These are phyloP conservation scores for Podospora pseudopauciseta DNA, from an alignment of 495 filamentous ascomycete genomes.

Conservation along the genomic window DNA sequence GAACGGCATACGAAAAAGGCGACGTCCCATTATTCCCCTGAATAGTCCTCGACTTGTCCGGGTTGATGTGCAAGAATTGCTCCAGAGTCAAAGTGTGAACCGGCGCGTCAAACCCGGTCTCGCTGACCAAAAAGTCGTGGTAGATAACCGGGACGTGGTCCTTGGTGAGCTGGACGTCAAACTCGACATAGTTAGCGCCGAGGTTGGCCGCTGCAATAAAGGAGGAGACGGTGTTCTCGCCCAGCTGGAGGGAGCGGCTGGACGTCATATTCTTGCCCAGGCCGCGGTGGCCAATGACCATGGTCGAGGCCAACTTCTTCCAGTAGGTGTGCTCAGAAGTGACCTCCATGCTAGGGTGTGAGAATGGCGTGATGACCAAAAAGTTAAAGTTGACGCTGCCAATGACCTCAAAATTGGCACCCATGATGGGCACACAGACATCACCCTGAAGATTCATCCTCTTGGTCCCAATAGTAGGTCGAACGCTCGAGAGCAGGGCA, in stretches of 20 bases:
- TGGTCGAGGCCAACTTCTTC: conserved; percentile 66
- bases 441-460: conserved; percentile 90
- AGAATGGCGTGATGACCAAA: conserved; percentile 88
- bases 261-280: conserved; percentile 85
- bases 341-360: conserved; percentile 88
- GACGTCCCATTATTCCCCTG: not conserved
- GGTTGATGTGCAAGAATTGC: conserved; percentile 85
- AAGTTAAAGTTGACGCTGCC: conserved; percentile 96
- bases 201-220: conserved; percentile 95
- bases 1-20: conserved; percentile 15
- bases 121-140: conserved; percentile 97
- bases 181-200: conserved; percentile 88
- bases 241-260: conserved; percentile 82
- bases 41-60: conserved; percentile 35
- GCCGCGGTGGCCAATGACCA: conserved; percentile 93
- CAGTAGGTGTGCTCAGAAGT: conserved; percentile 90
- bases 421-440: conserved; percentile 83
- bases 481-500: conserved; percentile 81
- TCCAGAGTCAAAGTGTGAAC: conserved; percentile 93
- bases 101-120: conserved; percentile 96
- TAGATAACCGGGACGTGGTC: conserved; percentile 99
- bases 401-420: conserved; percentile 81
- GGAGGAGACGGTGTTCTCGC: conserved; percentile 92
- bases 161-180: conserved; percentile 96
- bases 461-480: conserved; percentile 68